Conservation (phyloP, 2,329 filamentous ascomycete genomes). For the Lasiodiplodia citricola region DNA sequence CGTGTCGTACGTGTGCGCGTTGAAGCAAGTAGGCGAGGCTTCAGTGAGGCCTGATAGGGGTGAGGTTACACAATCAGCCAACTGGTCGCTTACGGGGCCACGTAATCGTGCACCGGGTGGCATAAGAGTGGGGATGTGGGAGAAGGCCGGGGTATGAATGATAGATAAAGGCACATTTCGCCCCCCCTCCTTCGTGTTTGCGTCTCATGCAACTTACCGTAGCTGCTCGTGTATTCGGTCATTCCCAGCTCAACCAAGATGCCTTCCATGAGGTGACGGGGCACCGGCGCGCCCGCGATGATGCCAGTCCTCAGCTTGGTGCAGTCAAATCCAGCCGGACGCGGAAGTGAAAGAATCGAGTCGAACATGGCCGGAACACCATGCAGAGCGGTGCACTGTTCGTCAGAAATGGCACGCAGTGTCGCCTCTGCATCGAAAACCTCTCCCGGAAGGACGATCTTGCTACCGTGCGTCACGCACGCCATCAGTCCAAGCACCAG, state of each 20-base stretch:
- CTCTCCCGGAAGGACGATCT: slow-evolving; percentile 77
- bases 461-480: slow-evolving; percentile 73
- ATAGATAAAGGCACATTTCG: not conserved
- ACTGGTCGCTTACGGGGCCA: not conserved
- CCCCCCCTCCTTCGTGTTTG: too few species aligned
- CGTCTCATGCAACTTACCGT: slow-evolving; percentile 33
- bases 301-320: slow-evolving; percentile 71
- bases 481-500: slow-evolving; percentile 77
- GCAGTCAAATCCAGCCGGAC: slow-evolving; percentile 54
- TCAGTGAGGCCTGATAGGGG: slow-evolving; percentile 67
- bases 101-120: not conserved
- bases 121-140: not conserved
- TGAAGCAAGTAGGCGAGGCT: slow-evolving; percentile 80
- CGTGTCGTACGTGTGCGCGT: slow-evolving; percentile 75
- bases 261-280: slow-evolving; percentile 74
- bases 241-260: slow-evolving; percentile 75
- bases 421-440: slow-evolving; percentile 73
- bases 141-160: not conserved
- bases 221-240: slow-evolving; percentile 66
- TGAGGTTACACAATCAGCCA: not conserved
- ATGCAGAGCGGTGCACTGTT: slow-evolving; percentile 70
- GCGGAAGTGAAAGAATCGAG: slow-evolving; percentile 59
- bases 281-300: slow-evolving; percentile 78
- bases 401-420: slow-evolving; percentile 63
- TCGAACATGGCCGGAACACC: slow-evolving; percentile 88